Conservation (phyloP, 345 rosid species). For the Eucalyptus tenuipes region DNA sequence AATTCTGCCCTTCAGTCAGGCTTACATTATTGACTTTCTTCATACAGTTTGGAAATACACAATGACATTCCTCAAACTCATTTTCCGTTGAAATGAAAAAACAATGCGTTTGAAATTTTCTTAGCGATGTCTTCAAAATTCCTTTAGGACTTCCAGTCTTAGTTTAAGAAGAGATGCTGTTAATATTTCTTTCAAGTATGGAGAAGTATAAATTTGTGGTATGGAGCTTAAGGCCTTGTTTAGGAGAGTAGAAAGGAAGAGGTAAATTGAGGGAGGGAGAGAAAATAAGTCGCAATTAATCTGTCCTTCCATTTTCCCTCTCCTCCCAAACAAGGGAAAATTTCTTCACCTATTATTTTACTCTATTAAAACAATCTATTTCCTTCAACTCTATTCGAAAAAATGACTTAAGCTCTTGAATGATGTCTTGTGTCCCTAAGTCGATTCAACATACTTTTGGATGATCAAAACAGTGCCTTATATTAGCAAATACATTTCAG, state of each 20-base stretch:
- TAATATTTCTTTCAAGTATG: background rate
- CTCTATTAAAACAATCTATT: background rate
- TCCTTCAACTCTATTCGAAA: background rate
- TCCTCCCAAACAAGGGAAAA: background rate
- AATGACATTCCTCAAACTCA: background rate
- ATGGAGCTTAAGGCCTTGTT: background rate
- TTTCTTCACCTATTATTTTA: background rate
- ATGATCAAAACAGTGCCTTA: background rate
- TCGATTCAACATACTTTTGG: background rate
- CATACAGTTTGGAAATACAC: background rate
- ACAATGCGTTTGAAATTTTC: background rate
- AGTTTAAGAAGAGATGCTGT: background rate
- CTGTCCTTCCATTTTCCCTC: background rate
- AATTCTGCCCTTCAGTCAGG: background rate
- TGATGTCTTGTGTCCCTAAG: background rate
- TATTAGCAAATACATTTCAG: slow-evolving; percentile 29
- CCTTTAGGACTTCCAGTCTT: background rate
- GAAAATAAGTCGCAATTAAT: background rate
- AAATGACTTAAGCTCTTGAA: background rate
- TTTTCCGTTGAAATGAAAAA: background rate
- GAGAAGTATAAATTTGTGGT: background rate
- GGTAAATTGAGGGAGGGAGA: background rate
- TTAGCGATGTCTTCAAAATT: background rate
- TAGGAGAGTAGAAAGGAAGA: background rate
- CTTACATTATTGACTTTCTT: background rate